Base-by-base conservation (phyloP, 805 yeast genomes). In the Spathaspora hagerdaliae region DNA sequence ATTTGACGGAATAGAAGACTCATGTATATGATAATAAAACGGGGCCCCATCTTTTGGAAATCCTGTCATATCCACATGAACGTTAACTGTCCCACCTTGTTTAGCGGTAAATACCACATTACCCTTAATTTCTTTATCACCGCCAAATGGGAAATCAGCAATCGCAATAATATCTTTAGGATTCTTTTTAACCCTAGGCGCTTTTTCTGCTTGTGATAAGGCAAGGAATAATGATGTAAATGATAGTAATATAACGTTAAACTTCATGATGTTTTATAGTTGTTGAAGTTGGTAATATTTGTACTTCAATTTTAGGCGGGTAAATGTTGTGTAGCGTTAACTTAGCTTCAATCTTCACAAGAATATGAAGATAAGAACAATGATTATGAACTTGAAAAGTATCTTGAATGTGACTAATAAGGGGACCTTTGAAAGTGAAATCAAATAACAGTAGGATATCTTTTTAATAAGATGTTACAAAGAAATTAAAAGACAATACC, bases 51-150 rank as follows among this genome's bases (percentile, higher is more conserved):
- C 67, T 42, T 70, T 67, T 29, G 90, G 91, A 53, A 85, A 74
- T 4, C 87, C 87, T 19, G 87, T 79, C 55, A 83, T 69, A 60
- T 83, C 88, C 46, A 85, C 78, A 54, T 81, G 83, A 41, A 85
- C 90, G 51, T 79, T 74, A 15, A 83, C 83, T 2, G 75, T 65
- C 44, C 81, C 81, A 47, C 83, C 80, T 41, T 74, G 64, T n/a
- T 82, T 74, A 33, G 79, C 74, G 46, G 65, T 57, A 64, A 84
- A 79, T 57, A 79, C 79, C 58, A 84, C 64, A 51, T 75, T 66
- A 54, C 88, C 87, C 52, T 64, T 57, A 45, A 77, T 65, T 10
- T 60, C 60, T 47, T 62, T 61, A 59, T 52, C 64, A 39, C 63
- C 65, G 44, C 78, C 81, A 38, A 52, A 56, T 32, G 78, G 77